Conservation (phyloP, 345 rosid species). For the Salix dunnii region DNA sequence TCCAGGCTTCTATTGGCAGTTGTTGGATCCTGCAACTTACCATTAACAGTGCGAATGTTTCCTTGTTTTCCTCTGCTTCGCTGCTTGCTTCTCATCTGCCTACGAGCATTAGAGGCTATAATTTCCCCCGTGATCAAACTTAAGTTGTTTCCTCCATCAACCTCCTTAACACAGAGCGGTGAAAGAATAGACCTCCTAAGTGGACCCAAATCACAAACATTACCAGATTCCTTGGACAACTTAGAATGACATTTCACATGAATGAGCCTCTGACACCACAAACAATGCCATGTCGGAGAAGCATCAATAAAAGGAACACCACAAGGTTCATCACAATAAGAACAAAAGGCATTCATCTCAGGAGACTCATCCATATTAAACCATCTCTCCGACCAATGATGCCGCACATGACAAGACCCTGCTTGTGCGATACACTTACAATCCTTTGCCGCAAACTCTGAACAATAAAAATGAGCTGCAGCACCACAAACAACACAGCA, state of each 20-base stretch:
- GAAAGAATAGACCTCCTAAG: neutral
- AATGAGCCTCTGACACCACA: slow-evolving; percentile 1
- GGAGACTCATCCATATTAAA: neutral
- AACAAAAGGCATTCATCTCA: neutral
- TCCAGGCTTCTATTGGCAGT: neutral
- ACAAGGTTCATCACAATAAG: neutral
- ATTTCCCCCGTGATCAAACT: neutral
- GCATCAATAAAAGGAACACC: neutral
- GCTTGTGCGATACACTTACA: neutral
- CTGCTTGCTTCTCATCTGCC: neutral
- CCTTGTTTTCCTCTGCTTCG: neutral
- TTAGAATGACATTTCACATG: neutral
- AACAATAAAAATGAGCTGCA: neutral
- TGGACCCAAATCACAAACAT: neutral
- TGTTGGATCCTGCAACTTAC: neutral
- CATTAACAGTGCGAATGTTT: neutral
- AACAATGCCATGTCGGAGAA: neutral
- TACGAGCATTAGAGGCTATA: neutral
- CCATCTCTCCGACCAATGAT: neutral
- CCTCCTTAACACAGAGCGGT: neutral
- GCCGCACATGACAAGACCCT: neutral
- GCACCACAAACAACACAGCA: neutral
- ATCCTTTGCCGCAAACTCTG: neutral
- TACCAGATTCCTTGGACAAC: neutral
- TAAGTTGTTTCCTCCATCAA: neutral